phyloP scores from a whole-genome alignment of 106 monocot genomes.

The Dactylorhiza incarnata region DNA sequence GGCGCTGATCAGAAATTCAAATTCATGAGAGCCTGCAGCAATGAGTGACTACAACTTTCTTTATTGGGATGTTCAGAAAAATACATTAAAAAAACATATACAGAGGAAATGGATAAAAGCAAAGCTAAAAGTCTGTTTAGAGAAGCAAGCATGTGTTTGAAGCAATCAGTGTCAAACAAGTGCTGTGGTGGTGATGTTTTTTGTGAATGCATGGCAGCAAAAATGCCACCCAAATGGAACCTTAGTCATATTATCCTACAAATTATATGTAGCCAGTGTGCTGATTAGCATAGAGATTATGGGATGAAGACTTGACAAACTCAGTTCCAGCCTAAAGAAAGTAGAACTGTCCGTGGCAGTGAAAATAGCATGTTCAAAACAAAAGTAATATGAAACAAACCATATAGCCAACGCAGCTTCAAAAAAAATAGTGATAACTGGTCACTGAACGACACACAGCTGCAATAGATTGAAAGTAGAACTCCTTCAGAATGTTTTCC shows the following conservation, averaged over 20 bases:
- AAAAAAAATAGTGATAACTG: too few relatives aligned
- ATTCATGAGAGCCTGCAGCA: too few relatives aligned
- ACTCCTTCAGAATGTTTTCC: slow-evolving; percentile 66
- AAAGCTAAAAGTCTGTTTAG: too few relatives aligned
- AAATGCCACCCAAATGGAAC: neutral
- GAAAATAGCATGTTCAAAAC: neutral
- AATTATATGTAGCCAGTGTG: neutral
- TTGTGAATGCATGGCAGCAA: too few relatives aligned
- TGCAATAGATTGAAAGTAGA: slow-evolving; percentile 63
- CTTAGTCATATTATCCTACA: neutral
- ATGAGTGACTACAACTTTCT: too few relatives aligned
- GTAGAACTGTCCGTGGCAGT: neutral
- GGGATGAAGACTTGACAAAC: neutral
- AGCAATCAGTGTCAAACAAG: neutral
- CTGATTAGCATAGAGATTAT: neutral
- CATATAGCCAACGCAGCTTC: neutral
- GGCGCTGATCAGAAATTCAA: too few relatives aligned
- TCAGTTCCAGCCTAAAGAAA: neutral
- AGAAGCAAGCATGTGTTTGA: too few relatives aligned
- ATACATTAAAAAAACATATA: too few relatives aligned
- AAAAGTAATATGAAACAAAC: neutral
- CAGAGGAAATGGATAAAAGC: too few relatives aligned
- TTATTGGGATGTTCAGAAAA: too few relatives aligned
- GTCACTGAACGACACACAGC: too few relatives aligned
- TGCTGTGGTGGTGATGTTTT: too few relatives aligned